Conservation (phyloP, 352 stramenopile genomes). For the Phytopythium kandeliae region DNA sequence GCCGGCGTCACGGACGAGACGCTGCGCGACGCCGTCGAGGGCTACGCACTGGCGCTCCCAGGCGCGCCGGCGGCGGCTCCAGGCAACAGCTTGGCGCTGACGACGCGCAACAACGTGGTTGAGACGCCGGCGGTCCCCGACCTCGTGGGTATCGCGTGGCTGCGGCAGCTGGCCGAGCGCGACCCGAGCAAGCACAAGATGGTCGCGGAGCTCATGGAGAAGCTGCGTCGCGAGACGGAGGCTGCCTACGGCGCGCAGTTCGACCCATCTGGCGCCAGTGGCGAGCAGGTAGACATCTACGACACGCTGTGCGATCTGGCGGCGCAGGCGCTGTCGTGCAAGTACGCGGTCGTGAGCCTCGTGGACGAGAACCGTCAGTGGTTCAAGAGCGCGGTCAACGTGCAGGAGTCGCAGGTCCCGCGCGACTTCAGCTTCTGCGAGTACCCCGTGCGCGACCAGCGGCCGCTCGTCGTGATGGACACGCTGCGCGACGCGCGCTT, state of each 20-base stretch:
- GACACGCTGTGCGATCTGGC: slow-evolving; percentile 77
- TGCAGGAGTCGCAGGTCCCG: slow-evolving; percentile 69
- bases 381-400: slow-evolving; percentile 90
- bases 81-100: slow-evolving; percentile 1
- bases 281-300: slow-evolving; percentile 78
- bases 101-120: neutral
- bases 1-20: slow-evolving; percentile 32
- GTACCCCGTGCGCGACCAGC: slow-evolving; percentile 66
- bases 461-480: slow-evolving; percentile 87
- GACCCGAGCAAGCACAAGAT: slow-evolving; percentile 69
- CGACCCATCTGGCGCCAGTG: slow-evolving; percentile 6
- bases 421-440: slow-evolving; percentile 85
- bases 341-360: slow-evolving; percentile 80
- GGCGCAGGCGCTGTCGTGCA: slow-evolving; percentile 67
- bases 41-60: slow-evolving; percentile 68
- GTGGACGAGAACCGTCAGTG: slow-evolving; percentile 94
- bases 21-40: slow-evolving; percentile 56
- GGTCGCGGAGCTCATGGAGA: slow-evolving; percentile 66
- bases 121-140: slow-evolving; percentile 58
- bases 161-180: slow-evolving; percentile 59
- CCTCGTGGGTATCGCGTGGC: slow-evolving; percentile 71
- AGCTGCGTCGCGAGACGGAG: slow-evolving; percentile 40
- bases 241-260: slow-evolving; percentile 15
- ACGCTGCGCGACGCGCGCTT: slow-evolving; percentile 87
- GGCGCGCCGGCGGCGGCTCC: slow-evolving; percentile 8